These are phyloP conservation scores for Dothidotthia symphoricarpi DNA, from an alignment of 2,329 filamentous ascomycete genomes.

Conservation along the genomic window DNA sequence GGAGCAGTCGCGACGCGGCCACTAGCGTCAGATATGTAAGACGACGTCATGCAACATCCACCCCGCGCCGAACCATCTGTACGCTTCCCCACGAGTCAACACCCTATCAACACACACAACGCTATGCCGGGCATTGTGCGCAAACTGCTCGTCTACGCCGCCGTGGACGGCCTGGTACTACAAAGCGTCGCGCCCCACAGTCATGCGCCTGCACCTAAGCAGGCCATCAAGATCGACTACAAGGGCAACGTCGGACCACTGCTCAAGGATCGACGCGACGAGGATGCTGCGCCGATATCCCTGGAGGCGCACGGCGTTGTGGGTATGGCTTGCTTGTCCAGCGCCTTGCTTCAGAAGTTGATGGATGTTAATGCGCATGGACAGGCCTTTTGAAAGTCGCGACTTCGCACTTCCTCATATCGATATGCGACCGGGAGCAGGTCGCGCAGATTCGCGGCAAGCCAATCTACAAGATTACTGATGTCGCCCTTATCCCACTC, in stretches of 20 bases:
- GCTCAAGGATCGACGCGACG: conserved; percentile 41
- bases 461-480: conserved; percentile 82
- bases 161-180: conserved; percentile 78
- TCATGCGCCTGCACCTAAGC: conserved; percentile 54
- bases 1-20: too few relatives aligned
- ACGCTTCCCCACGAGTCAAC: too few relatives aligned
- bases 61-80: too few relatives aligned
- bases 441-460: conserved; percentile 82
- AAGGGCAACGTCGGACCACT: conserved; percentile 55
- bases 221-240: conserved; percentile 70
- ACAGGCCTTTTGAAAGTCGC: conserved; percentile 84
- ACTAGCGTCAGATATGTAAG: too few relatives aligned
- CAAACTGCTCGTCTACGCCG: conserved; percentile 77
- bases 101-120: not conserved
- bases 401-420: conserved; percentile 77
- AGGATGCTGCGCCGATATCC: conserved; percentile 39
- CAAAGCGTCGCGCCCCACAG: conserved; percentile 60
- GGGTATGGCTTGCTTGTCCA: conserved; percentile 46
- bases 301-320: conserved; percentile 55
- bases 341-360: not conserved
- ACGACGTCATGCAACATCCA: too few relatives aligned
- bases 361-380: conserved; percentile 1
- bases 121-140: conserved; percentile 74
- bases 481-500: conserved; percentile 87
- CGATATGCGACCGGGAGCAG: conserved; percentile 81